Evolutionary conservation across 1,139 yeast genomes (phyloP), one percentile per base, ranked within the genome.

Genomic region (Tardiomyces blankii): DNA sequence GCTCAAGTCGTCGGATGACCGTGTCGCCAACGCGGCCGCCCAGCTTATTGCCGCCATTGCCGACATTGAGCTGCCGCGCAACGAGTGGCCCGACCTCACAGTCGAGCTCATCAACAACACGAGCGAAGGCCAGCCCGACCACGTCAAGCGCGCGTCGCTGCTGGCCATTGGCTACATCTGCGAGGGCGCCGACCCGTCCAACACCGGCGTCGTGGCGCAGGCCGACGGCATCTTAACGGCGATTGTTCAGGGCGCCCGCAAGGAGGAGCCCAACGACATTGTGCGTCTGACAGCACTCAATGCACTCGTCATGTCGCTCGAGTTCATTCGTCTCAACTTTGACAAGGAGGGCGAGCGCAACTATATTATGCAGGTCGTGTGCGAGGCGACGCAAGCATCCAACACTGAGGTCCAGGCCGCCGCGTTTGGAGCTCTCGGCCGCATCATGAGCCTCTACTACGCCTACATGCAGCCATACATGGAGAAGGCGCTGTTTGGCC

Each of bases 41-140:
- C 97, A 91, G 68, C 73, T 91, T 55, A 91, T 91, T 49, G 95
- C 97, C 27, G 95, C 97, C 9, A 85, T 91, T 57, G 98, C 97
- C 14, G 93, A 84, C 53, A 86, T 91, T 50, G 98, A 91, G 64
- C 73, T 91, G 53, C 97, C 97, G 42, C 70, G 82, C 52, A 75
- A 75, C 53, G 86, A 82, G 60, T 91, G 98, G 98, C 82, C 84
- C 19, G 89, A 83, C 49, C 73, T 91, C 60, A 85, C 91, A 68
- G 78, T 81, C 46, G 74, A 77, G 42, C 82, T 91, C 60, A 91
- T 91, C 45, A 86, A 82, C 52, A 86, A 88, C 64, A 91, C 97
- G 41, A 79, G 79, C 57, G 71, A 82, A 9, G 86, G 81, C 45
- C 82, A 82, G 58, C 82, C 89, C 16, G 85, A 77, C 47, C 72